Percentiles rank a stretch among this genome's conserved stretches.
Evolutionary conservation across 495 filamentous ascomycete species (phyloP).

Genomic region (Xylaria bambusicola): DNA sequence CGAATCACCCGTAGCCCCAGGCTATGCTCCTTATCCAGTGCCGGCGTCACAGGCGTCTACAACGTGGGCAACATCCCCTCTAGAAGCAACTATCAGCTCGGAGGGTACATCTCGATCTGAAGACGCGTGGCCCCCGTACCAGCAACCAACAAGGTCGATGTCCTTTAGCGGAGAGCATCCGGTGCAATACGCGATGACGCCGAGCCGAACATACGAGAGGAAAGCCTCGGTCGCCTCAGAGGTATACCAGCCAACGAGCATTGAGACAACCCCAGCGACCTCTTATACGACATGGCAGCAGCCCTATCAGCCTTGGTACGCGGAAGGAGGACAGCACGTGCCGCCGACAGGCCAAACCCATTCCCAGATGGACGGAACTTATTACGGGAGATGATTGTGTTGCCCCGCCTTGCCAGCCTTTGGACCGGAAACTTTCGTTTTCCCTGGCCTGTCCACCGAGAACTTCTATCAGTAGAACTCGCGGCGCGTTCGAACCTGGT

Average conservation of each 20-base stretch:
- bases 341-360: slow-evolving; percentile 33
- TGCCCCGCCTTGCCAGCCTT: no score
- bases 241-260: slow-evolving; percentile 43
- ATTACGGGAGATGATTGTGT: slow-evolving; percentile 29
- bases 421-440: no score
- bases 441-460: no score
- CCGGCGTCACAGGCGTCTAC: slow-evolving; percentile 39
- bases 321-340: slow-evolving; percentile 34
- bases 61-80: slow-evolving; percentile 40
- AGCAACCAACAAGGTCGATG: slow-evolving; percentile 43
- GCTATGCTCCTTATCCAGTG: slow-evolving; percentile 43
- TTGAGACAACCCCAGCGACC: slow-evolving; percentile 41
- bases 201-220: slow-evolving; percentile 36
- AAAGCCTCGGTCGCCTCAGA: slow-evolving; percentile 33
- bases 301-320: slow-evolving; percentile 48
- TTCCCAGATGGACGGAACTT: slow-evolving; percentile 31
- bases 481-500: no score
- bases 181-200: slow-evolving; percentile 23
- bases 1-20: slow-evolving; percentile 43
- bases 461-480: no score
- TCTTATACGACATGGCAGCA: slow-evolving; percentile 48
- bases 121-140: slow-evolving; percentile 43
- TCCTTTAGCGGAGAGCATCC: slow-evolving; percentile 44
- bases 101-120: slow-evolving; percentile 18
- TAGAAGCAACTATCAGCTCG: slow-evolving; percentile 19